Evolutionary conservation across 495 filamentous ascomycete genomes (phyloP).

Genomic region (Neurospora sp.): DNA sequence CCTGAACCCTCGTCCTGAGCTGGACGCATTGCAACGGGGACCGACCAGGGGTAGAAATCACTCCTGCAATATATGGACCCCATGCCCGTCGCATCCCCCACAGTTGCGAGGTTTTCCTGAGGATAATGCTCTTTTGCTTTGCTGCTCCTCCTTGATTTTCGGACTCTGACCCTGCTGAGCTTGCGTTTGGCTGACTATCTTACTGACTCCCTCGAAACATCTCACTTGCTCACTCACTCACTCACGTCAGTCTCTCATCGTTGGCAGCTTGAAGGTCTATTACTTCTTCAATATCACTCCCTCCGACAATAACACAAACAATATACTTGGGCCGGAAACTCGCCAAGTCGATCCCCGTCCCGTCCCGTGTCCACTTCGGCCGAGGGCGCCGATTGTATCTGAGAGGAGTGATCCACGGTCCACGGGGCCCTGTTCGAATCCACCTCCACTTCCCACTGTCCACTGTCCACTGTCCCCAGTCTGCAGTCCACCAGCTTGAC

Average conservation of each 20-base stretch:
- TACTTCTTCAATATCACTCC: neutral
- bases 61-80: conserved; percentile 14
- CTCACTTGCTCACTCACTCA: neutral
- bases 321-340: neutral
- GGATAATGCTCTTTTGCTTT: neutral
- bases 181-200: neutral
- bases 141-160: neutral
- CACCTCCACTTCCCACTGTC: neutral
- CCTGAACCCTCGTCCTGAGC: neutral
- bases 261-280: neutral
- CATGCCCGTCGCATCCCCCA: conserved; percentile 12
- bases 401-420: neutral
- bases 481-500: neutral
- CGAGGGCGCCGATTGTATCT: neutral
- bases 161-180: neutral
- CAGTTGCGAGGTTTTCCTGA: conserved; percentile 10
- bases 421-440: neutral
- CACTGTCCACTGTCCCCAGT: neutral
- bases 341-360: neutral
- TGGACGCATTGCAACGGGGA: conserved; percentile 7
- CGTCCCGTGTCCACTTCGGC: neutral
- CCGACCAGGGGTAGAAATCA: conserved; percentile 10
- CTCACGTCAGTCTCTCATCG: neutral
- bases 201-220: neutral
- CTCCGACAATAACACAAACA: neutral